Conservation (phyloP, 2,329 filamentous ascomycete species). For the Microcera coccophila region DNA sequence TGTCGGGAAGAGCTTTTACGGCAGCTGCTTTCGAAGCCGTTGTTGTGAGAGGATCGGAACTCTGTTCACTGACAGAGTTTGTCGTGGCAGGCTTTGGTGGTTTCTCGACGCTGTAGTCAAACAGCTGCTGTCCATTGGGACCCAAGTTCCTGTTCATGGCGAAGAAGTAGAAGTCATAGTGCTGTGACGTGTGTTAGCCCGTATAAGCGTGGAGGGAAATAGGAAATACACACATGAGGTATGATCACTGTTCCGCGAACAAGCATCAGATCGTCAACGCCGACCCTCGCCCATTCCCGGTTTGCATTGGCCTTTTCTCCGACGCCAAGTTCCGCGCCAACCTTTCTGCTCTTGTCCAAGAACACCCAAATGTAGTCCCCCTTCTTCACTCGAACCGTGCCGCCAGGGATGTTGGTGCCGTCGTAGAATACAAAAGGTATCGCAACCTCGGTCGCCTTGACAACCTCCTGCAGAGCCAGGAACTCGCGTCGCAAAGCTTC, state of each 20-base stretch:
- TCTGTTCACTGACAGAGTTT: constrained; percentile 1
- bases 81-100: constrained; percentile 33
- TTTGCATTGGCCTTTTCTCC: constrained; percentile 62
- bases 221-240: constrained; percentile 64
- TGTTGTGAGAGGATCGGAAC: constrained; percentile 23
- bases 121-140: constrained; percentile 68
- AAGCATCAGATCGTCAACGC: constrained; percentile 92
- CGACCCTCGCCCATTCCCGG: constrained; percentile 86
- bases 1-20: constrained; percentile 40
- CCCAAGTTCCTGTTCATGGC: constrained; percentile 80
- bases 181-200: constrained; percentile 49
- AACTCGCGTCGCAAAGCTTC: constrained; percentile 82
- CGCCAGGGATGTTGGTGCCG: constrained; percentile 82
- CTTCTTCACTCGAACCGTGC: constrained; percentile 82
- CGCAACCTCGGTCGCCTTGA: constrained; percentile 83
- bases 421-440: constrained; percentile 98
- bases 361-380: constrained; percentile 93
- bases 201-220: constrained; percentile 3
- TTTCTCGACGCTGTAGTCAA: constrained; percentile 64
- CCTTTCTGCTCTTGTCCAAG: constrained; percentile 83
- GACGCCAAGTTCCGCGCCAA: constrained; percentile 78
- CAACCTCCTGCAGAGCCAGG: constrained; percentile 72
- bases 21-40: constrained; percentile 37
- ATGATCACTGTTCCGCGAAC: constrained; percentile 88
- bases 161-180: constrained; percentile 97